Conservation (phyloP, 306 rosid genomes). For the Benincasa hispida region DNA sequence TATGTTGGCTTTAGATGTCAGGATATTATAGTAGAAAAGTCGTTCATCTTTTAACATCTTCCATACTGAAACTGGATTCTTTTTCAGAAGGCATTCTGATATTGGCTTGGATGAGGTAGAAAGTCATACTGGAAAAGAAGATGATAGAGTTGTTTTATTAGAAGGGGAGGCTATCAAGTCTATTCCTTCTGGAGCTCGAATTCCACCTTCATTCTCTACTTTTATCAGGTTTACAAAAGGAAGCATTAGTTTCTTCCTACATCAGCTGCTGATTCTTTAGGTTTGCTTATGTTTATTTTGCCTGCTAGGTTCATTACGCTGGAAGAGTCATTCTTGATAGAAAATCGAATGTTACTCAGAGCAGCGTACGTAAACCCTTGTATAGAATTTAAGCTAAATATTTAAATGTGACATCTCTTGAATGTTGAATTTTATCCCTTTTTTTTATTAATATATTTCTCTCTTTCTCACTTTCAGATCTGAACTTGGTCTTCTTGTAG, state of each 20-base stretch:
- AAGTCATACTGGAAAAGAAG: slow-evolving; percentile 22
- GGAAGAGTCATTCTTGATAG: slow-evolving; percentile 72
- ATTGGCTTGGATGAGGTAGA: slow-evolving; percentile 53
- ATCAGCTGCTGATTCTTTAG: not conserved
- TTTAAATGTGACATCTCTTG: not conserved
- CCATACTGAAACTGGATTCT: slow-evolving; percentile 15
- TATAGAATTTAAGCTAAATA: not conserved
- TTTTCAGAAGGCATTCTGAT: slow-evolving; percentile 58
- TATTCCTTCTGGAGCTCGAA: slow-evolving; percentile 48
- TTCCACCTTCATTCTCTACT: slow-evolving; percentile 28
- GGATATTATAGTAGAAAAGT: not conserved
- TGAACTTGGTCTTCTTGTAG: slow-evolving; percentile 68
- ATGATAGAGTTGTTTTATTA: slow-evolving; percentile 52
- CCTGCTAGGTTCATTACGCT: slow-evolving; percentile 55
- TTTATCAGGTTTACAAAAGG: slow-evolving; percentile 41
- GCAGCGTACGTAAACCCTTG: slow-evolving; percentile 64
- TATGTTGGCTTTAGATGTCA: not conserved
- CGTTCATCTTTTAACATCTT: not conserved
- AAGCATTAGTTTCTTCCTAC: not conserved
- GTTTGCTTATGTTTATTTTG: slow-evolving; percentile 10
- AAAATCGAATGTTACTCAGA: slow-evolving; percentile 77
- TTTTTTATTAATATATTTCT: not conserved
- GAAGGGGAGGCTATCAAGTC: slow-evolving; percentile 61
- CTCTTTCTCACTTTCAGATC: slow-evolving; percentile 32
- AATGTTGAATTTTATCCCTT: not conserved